Evolutionary conservation across 1,284 basidiomycete species (phyloP).

Genomic region (Microbotryum saponariae): DNA sequence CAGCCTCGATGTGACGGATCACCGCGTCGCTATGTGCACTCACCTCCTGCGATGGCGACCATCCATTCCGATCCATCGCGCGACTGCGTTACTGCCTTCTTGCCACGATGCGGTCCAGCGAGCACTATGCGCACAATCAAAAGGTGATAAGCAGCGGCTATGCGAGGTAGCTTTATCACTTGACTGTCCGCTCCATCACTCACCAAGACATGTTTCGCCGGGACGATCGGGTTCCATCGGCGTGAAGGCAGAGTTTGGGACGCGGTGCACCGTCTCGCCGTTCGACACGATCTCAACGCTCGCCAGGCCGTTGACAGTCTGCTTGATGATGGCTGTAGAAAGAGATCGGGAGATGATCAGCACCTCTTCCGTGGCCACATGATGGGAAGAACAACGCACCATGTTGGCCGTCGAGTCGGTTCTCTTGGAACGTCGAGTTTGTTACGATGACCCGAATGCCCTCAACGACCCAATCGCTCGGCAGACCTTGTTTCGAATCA

Average conservation of each 20-base stretch:
- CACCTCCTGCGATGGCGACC: conserved; percentile 13
- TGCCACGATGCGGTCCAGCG: conserved; percentile 27
- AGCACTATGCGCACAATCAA: conserved; percentile 20
- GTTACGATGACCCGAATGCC: conserved; percentile 13
- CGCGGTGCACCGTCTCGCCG: conserved; percentile 14
- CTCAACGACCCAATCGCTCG: conserved; percentile 21
- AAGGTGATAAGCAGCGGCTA: conserved; percentile 7
- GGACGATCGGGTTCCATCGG: conserved; percentile 26
- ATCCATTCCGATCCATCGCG: conserved; percentile 34
- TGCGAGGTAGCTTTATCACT: no score
- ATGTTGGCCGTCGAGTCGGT: conserved; percentile 19
- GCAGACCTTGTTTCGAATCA: conserved; percentile 5
- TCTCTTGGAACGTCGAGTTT: conserved; percentile 14
- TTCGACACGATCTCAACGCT: conserved; percentile 22
- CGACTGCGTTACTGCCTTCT: conserved; percentile 18
- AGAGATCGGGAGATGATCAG: not conserved
- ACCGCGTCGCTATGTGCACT: not conserved
- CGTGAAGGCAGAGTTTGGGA: conserved; percentile 16
- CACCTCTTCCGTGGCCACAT: not conserved
- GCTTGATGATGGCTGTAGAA: conserved; percentile 17
- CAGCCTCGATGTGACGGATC: no score
- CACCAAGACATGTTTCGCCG: conserved; percentile 22
- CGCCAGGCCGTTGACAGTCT: conserved; percentile 3
- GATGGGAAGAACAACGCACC: conserved; percentile 9
- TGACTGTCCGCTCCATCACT: not conserved